A percentile compares a stretch with the other conserved stretches of the same genome.
These are phyloP conservation scores for Raddia guianensis DNA, from an alignment of 176 grass and related monocot genomes.

Conservation along the genomic window DNA sequence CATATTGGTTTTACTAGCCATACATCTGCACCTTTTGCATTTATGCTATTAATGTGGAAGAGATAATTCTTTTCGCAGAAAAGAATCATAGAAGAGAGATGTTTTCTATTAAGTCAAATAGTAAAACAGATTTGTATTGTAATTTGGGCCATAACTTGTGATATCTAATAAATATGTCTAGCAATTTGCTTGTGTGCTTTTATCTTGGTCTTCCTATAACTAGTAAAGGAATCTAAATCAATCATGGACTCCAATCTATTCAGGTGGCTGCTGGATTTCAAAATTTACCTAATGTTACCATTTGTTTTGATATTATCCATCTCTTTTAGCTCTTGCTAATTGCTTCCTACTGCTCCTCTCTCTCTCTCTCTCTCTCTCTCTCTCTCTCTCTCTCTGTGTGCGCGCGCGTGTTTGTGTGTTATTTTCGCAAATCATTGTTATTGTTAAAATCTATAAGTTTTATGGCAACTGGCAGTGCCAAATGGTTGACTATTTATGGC, in stretches of 20 bases:
- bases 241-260: background rate
- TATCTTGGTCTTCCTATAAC: too few species aligned
- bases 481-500: background rate
- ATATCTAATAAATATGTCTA: background rate
- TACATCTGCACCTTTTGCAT: background rate
- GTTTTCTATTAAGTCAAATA: background rate
- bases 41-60: background rate
- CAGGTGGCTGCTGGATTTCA: background rate
- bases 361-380: conserved; percentile 13
- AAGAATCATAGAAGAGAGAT: background rate
- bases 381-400: background rate
- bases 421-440: background rate
- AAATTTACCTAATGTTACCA: background rate
- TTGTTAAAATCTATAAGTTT: background rate
- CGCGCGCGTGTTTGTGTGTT: background rate
- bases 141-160: background rate
- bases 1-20: background rate
- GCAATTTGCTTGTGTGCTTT: background rate
- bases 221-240: too few species aligned
- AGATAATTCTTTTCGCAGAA: background rate
- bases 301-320: background rate
- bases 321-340: conserved; percentile 17
- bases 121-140: background rate
- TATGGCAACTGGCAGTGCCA: background rate
- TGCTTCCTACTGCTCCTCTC: background rate